Percentiles rank a stretch among this genome's conserved stretches.
phyloP scores from a whole-genome alignment of 2,329 filamentous ascomycete genomes.

The Aspergillus quadrilineatus region DNA sequence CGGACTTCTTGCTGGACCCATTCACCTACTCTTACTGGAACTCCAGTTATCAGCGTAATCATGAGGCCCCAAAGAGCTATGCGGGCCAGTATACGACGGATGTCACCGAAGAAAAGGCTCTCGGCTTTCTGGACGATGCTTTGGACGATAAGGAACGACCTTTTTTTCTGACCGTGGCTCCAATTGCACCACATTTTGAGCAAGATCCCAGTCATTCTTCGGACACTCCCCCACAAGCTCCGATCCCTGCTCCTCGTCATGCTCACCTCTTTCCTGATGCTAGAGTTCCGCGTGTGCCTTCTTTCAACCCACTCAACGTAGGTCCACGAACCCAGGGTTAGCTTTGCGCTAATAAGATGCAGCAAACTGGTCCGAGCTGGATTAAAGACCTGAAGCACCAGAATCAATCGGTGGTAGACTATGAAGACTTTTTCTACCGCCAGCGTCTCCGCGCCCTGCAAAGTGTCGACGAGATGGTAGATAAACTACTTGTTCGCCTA shows the following conservation, averaged over 20 bases:
- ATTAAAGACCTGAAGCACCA: conserved; percentile 43
- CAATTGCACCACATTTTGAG: conserved; percentile 66
- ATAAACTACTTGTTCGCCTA: conserved; percentile 43
- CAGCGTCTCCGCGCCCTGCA: conserved; percentile 51
- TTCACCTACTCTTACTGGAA: conserved; percentile 67
- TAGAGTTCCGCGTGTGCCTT: conserved; percentile 57
- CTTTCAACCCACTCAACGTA: neutral
- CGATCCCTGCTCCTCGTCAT: conserved; percentile 63
- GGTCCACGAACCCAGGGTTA: neutral
- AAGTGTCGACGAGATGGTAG: conserved; percentile 55
- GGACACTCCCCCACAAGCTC: conserved; percentile 49
- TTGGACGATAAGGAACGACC: conserved; percentile 52
- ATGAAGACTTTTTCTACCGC: conserved; percentile 54
- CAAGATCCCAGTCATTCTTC: conserved; percentile 5
- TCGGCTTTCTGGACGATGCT: conserved; percentile 62
- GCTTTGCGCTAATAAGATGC: conserved; percentile 47
- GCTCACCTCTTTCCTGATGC: conserved; percentile 60
- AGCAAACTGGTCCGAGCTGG: conserved; percentile 45
- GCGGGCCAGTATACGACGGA: conserved; percentile 58
- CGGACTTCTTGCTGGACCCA: conserved; percentile 63
- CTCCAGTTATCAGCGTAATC: conserved; percentile 60
- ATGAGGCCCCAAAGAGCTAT: conserved; percentile 53
- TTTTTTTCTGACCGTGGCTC: conserved; percentile 67
- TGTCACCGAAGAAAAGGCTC: conserved; percentile 56
- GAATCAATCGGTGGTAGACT: conserved; percentile 48